Conservation (phyloP, 2,329 filamentous ascomycete genomes). For the Cytospora paraplurivora region DNA sequence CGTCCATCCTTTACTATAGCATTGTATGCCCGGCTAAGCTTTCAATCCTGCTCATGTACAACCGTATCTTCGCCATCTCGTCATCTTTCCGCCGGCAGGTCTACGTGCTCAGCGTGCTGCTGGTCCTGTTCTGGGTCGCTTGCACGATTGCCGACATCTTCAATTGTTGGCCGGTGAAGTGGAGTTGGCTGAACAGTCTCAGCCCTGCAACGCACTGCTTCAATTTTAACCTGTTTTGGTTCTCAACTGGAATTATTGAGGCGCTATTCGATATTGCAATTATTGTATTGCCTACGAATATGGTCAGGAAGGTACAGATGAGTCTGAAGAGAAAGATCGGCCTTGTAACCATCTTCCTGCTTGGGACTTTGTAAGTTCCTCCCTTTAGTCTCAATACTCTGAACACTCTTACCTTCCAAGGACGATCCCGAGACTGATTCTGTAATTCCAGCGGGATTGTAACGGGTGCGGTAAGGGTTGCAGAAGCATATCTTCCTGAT, state of each 20-base stretch:
- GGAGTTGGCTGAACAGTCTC: constrained; percentile 28
- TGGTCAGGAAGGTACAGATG: constrained; percentile 16
- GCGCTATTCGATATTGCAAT: constrained; percentile 17
- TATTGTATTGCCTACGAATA: constrained; percentile 11
- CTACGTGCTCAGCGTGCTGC: constrained; percentile 25
- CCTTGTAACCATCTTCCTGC: constrained; percentile 10
- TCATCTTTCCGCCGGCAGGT: constrained; percentile 33
- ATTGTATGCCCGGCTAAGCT: constrained; percentile 37
- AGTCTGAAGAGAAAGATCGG: constrained; percentile 8
- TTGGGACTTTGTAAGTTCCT: background rate
- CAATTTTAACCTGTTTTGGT: constrained; percentile 35
- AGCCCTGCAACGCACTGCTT: constrained; percentile 33
- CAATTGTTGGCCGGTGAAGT: constrained; percentile 33
- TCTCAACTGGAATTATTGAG: constrained; percentile 6
- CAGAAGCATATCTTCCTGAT: constrained; percentile 5
- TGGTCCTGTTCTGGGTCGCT: constrained; percentile 32
- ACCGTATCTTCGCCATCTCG: constrained; percentile 36
- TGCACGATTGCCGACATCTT: constrained; percentile 32
- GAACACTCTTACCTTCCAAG: too few relatives aligned
- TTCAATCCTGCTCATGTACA: constrained; percentile 39
- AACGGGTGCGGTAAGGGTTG: constrained; percentile 15
- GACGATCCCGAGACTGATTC: background rate
- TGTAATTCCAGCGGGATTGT: constrained; percentile 14
- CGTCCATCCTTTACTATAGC: constrained; percentile 37
- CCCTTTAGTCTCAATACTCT: background rate